phyloP scores from a whole-genome alignment of 2,329 filamentous ascomycete genomes.

The Tolypocladium guangdongense region DNA sequence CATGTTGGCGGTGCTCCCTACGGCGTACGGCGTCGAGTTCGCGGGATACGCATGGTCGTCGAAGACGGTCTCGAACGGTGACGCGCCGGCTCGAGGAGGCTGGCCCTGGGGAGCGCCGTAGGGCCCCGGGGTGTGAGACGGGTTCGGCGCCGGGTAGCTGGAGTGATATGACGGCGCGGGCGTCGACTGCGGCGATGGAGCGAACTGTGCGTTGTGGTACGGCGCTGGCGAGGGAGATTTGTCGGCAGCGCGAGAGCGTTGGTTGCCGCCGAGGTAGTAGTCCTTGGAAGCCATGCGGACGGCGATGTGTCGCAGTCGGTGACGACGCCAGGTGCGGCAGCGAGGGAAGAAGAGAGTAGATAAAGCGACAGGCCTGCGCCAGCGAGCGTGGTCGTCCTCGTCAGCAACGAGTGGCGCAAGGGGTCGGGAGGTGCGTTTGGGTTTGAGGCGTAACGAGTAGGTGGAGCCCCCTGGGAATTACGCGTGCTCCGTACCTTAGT shows the following conservation, averaged over 20 bases:
- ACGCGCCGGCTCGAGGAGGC: conserved; percentile 26
- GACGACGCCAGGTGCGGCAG: not conserved
- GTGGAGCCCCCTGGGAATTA: too few species aligned
- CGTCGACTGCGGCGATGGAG: conserved; percentile 29
- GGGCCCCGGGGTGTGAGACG: conserved; percentile 8
- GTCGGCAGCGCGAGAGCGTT: conserved; percentile 13
- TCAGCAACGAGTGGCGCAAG: not conserved
- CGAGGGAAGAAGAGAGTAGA: not conserved
- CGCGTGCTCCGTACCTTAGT: too few species aligned
- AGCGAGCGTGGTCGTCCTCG: not conserved
- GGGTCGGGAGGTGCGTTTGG: not conserved
- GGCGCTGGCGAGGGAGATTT: conserved; percentile 23
- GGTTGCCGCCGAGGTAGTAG: conserved; percentile 50
- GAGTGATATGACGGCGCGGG: conserved; percentile 27
- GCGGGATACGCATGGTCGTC: conserved; percentile 57
- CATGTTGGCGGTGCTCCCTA: conserved; percentile 28
- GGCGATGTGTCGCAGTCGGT: conserved; percentile 1
- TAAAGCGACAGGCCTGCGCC: not conserved
- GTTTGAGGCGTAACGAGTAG: not conserved
- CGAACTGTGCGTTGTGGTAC: conserved; percentile 26
- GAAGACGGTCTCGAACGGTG: conserved; percentile 56
- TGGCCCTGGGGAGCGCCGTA: conserved; percentile 21
- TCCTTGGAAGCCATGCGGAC: conserved; percentile 50
- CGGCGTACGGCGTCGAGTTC: conserved; percentile 25
- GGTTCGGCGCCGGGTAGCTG: conserved; percentile 6